Percentiles rank a stretch among this genome's conserved stretches.
phyloP scores from a whole-genome alignment of 352 stramenopile genomes.

The Phytophthora citrophthora region DNA sequence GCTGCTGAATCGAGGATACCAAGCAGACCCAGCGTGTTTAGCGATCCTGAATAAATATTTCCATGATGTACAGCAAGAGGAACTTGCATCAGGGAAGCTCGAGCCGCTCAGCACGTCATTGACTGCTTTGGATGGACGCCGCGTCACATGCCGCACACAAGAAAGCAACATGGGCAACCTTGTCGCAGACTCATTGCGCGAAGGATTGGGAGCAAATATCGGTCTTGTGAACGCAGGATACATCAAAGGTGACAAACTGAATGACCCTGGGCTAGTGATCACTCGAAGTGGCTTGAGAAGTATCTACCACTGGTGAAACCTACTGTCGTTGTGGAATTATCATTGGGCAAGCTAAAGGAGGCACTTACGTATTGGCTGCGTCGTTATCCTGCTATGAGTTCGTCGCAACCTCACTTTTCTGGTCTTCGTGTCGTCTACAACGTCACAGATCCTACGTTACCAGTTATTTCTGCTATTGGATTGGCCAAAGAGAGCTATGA shows the following conservation, averaged over 20 bases:
- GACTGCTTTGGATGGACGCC: constrained; percentile 70
- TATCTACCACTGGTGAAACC: constrained; percentile 69
- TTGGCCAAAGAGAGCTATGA: constrained; percentile 29
- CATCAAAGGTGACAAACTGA: constrained; percentile 78
- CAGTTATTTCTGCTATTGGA: constrained; percentile 43
- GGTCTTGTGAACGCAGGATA: constrained; percentile 82
- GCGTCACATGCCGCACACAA: constrained; percentile 58
- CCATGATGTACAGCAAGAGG: constrained; percentile 54
- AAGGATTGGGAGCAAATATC: constrained; percentile 58
- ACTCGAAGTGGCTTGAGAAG: constrained; percentile 68
- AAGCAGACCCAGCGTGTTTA: constrained; percentile 50
- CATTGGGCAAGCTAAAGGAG: constrained; percentile 43
- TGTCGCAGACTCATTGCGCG: constrained; percentile 71
- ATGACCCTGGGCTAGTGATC: constrained; percentile 57
- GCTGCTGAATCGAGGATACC: constrained; percentile 62
- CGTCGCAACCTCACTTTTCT: constrained; percentile 81
- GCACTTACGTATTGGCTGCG: constrained; percentile 74
- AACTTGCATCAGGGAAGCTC: constrained; percentile 51
- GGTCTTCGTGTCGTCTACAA: constrained; percentile 52
- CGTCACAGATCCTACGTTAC: constrained; percentile 8
- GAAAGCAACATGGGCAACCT: constrained; percentile 85
- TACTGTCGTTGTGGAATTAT: constrained; percentile 64
- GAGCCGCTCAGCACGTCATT: constrained; percentile 34
- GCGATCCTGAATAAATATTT: constrained; percentile 56
- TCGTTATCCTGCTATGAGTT: constrained; percentile 63